phyloP scores from a whole-genome alignment of 2,329 filamentous ascomycete genomes.

The Ophiostoma ips region DNA sequence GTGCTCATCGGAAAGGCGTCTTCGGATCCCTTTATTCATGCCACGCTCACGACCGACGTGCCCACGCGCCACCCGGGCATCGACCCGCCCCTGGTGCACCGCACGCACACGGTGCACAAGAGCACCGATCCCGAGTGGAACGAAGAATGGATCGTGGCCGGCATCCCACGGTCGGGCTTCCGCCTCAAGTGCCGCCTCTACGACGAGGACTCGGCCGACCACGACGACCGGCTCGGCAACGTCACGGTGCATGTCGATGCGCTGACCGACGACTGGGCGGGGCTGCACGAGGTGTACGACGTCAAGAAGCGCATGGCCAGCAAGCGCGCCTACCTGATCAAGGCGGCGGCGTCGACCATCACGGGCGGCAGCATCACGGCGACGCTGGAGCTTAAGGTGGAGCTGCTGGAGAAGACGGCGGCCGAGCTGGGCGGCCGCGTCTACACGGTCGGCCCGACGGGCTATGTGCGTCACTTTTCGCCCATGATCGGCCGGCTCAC shows the following conservation, averaged over 20 bases:
- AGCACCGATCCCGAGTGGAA: constrained; percentile 70
- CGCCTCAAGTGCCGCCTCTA: constrained; percentile 73
- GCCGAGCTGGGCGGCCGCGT: constrained; percentile 48
- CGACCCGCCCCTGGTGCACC: constrained; percentile 59
- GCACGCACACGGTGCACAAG: constrained; percentile 62
- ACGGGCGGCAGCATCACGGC: constrained; percentile 54
- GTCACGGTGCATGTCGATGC: constrained; percentile 53
- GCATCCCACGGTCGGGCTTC: constrained; percentile 61
- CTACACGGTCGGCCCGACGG: constrained; percentile 66
- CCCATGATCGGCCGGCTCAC: constrained; percentile 75
- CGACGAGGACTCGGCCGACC: constrained; percentile 78
- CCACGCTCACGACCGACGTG: constrained; percentile 59
- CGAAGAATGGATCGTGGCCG: constrained; percentile 74
- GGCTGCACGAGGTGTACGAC: constrained; percentile 49
- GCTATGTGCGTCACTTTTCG: constrained; percentile 74
- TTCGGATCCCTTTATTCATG: constrained; percentile 70
- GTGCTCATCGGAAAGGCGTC: constrained; percentile 48
- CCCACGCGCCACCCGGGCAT: constrained; percentile 64
- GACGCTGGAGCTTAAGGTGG: constrained; percentile 55
- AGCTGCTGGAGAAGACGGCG: constrained; percentile 64
- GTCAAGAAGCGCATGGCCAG: constrained; percentile 76
- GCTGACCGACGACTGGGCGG: constrained; percentile 52
- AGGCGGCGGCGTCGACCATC: constrained; percentile 51
- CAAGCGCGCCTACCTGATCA: constrained; percentile 70
- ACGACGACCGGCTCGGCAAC: constrained; percentile 79